Conservation (phyloP, 2,329 filamentous ascomycete genomes). For the Capronia americana region DNA sequence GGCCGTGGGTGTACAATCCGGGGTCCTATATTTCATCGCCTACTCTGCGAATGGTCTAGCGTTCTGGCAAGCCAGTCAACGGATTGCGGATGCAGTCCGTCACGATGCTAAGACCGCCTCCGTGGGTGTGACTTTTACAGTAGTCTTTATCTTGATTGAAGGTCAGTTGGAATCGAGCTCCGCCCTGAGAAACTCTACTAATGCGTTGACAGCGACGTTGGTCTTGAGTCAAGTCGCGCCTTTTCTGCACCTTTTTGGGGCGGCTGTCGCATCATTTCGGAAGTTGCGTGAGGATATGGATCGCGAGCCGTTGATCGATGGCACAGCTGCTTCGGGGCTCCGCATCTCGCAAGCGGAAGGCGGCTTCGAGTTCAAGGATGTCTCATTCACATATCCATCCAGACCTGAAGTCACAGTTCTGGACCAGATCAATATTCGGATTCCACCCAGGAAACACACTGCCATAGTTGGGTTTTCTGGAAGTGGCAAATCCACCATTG, state of each 20-base stretch:
- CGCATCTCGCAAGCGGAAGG: conserved; percentile 9
- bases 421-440: conserved; percentile 43
- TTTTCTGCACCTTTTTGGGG: conserved; percentile 58
- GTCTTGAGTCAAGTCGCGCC: conserved; percentile 50
- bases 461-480: conserved; percentile 59
- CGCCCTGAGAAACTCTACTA: not conserved
- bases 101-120: conserved; percentile 34
- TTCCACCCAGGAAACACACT: conserved; percentile 48
- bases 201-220: conserved; percentile 46
- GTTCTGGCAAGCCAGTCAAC: conserved; percentile 54
- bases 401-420: conserved; percentile 46
- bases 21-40: conserved; percentile 43
- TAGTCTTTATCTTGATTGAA: conserved; percentile 21
- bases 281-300: conserved; percentile 67
- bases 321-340: conserved; percentile 10
- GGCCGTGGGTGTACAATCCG: conserved; percentile 43
- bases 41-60: conserved; percentile 46
- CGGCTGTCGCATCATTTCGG: conserved; percentile 61
- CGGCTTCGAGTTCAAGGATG: conserved; percentile 45
- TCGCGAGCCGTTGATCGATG: conserved; percentile 55
- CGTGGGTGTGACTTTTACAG: conserved; percentile 13
- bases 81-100: conserved; percentile 51
- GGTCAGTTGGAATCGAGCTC: conserved; percentile 8
- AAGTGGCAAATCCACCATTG: conserved; percentile 59
- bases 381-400: conserved; percentile 47